These are phyloP conservation scores for Aspergillus alliaceus DNA, from an alignment of 2,329 filamentous ascomycete species.

Conservation along the genomic window DNA sequence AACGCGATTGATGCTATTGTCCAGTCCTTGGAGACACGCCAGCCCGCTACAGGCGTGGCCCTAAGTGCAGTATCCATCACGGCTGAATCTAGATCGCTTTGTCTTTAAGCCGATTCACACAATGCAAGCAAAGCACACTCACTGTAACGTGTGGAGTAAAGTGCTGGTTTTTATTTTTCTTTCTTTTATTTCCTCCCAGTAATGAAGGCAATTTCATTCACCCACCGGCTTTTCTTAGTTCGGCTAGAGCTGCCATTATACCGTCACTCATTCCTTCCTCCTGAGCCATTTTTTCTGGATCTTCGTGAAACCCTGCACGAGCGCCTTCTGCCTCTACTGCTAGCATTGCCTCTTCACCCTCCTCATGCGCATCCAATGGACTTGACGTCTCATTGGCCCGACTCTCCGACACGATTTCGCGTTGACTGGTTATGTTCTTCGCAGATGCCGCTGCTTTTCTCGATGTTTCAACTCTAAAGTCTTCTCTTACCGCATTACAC, in stretches of 20 bases:
- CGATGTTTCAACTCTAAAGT: constrained; percentile 74
- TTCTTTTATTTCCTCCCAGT: no score
- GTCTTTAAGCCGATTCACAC: background rate
- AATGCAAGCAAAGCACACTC: no score
- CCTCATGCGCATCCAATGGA: constrained; percentile 32
- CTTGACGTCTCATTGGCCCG: constrained; percentile 13
- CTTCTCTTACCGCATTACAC: constrained; percentile 78
- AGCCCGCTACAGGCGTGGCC: no score
- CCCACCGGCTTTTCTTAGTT: constrained; percentile 46
- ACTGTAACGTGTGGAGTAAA: no score
- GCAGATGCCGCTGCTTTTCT: constrained; percentile 53
- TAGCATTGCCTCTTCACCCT: constrained; percentile 51
- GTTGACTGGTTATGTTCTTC: constrained; percentile 27
- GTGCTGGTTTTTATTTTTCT: no score
- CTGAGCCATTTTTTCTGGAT: constrained; percentile 21
- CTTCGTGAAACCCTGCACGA: constrained; percentile 21
- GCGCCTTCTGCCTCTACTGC: constrained; percentile 31
- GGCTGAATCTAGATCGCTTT: background rate
- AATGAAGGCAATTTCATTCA: constrained; percentile 14
- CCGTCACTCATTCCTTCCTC: constrained; percentile 56
- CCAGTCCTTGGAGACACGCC: background rate
- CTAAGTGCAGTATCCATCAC: background rate
- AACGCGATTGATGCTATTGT: no score
- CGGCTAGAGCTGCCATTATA: constrained; percentile 59
- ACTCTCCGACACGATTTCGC: constrained; percentile 25